phyloP scores from a whole-genome alignment of 345 rosid genomes.

The Geranium rotundifolium region DNA sequence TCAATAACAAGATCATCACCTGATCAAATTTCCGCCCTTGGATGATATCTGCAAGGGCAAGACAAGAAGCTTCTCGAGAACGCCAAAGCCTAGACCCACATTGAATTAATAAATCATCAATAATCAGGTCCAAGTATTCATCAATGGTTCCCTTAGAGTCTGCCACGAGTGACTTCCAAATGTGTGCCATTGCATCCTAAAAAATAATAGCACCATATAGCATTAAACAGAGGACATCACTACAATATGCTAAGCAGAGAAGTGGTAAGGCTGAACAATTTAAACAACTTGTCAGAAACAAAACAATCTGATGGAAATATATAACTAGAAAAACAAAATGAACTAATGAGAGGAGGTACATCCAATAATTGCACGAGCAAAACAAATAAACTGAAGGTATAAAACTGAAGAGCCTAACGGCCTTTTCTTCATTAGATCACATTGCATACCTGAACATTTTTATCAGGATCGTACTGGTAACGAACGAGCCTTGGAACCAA shows the following conservation, averaged over 20 bases:
- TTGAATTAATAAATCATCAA: conserved; percentile 71
- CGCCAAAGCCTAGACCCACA: conserved; percentile 95
- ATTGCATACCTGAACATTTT: conserved; percentile 78
- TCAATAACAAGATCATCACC: conserved; percentile 29
- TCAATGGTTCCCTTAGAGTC: conserved; percentile 79
- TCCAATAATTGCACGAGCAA: background rate
- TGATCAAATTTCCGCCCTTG: conserved; percentile 86
- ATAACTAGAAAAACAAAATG: background rate
- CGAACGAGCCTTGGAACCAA: conserved; percentile 89
- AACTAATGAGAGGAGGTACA: background rate
- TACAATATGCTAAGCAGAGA: background rate
- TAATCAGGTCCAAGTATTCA: conserved; percentile 66
- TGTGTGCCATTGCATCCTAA: conserved; percentile 94
- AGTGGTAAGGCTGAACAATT: background rate
- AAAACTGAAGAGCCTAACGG: background rate
- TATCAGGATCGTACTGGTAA: conserved; percentile 94
- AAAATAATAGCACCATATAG: conserved; percentile 13
- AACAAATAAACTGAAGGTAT: background rate
- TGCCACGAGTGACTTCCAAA: conserved; percentile 85
- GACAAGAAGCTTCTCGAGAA: conserved; percentile 92
- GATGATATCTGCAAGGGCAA: conserved; percentile 85
- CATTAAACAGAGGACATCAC: conserved; percentile 6
- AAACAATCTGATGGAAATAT: background rate
- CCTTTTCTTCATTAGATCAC: background rate
- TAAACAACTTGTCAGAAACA: background rate